phyloP scores from a whole-genome alignment of 2,329 filamentous ascomycete species.

The Cordyceps fumosorosea region DNA sequence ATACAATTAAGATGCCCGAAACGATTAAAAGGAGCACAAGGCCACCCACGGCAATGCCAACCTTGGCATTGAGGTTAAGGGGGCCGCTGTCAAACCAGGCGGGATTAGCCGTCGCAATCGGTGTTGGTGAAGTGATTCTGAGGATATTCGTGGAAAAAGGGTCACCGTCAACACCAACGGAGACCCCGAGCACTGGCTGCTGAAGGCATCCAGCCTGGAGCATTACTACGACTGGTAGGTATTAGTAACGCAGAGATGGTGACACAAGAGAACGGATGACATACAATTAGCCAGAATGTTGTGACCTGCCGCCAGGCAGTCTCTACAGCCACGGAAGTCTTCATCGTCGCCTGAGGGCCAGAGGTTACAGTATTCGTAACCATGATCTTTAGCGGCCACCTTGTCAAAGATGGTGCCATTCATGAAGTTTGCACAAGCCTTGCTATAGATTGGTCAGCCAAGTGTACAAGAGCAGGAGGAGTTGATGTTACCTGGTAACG shows the following conservation, averaged over 20 bases:
- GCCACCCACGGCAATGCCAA: conserved; percentile 50
- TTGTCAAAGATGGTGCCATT: conserved; percentile 43
- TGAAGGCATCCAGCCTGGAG: conserved; percentile 52
- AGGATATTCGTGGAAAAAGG: conserved; percentile 44
- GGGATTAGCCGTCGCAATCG: conserved; percentile 32
- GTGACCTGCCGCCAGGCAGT: conserved; percentile 37
- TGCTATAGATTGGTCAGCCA: conserved; percentile 32
- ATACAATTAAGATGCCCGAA: conserved; percentile 47
- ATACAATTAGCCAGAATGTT: conserved; percentile 49
- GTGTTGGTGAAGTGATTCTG: conserved; percentile 43
- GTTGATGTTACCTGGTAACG: conserved; percentile 39
- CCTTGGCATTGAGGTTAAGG: conserved; percentile 47
- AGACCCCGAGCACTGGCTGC: conserved; percentile 38
- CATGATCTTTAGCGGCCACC: conserved; percentile 35
- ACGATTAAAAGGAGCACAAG: conserved; percentile 41
- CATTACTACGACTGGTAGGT: conserved; percentile 36
- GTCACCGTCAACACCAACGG: conserved; percentile 43
- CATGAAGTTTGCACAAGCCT: conserved; percentile 44
- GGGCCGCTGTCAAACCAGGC: conserved; percentile 37
- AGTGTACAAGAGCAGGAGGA: not conserved
- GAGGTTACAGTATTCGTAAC: conserved; percentile 48
- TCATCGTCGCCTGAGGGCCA: conserved; percentile 36
- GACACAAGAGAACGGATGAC: conserved; percentile 15
- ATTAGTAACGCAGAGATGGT: conserved; percentile 18
- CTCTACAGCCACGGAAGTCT: conserved; percentile 35